Evolutionary conservation across 2,329 filamentous ascomycete species (phyloP).

Genomic region (Clarireedia sp.): DNA sequence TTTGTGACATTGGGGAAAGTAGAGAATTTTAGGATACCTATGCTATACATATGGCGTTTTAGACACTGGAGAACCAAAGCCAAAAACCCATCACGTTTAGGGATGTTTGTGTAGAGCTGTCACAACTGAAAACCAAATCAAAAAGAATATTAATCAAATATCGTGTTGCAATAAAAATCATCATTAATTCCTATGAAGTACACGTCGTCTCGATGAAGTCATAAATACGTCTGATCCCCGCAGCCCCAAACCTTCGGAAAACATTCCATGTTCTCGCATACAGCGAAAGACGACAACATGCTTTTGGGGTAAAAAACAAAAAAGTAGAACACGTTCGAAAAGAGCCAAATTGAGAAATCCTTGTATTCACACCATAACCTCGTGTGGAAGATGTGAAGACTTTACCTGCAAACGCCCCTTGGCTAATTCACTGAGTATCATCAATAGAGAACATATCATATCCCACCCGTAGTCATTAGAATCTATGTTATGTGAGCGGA

Average conservation of each 20-base stretch:
- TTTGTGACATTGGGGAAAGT: constrained; percentile 78
- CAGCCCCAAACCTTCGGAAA: not conserved
- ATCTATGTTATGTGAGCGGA: constrained; percentile 14
- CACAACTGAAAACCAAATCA: not conserved
- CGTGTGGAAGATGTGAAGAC: constrained; percentile 2
- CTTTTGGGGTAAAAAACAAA: constrained; percentile 4
- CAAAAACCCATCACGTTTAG: no score
- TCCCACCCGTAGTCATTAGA: constrained; percentile 10
- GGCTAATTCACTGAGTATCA: constrained; percentile 9
- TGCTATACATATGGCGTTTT: not conserved
- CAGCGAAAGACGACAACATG: constrained; percentile 1
- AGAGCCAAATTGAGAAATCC: constrained; percentile 6
- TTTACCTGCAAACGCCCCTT: constrained; percentile 9
- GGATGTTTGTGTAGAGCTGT: not conserved
- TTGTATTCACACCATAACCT: constrained; percentile 11
- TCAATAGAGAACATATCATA: constrained; percentile 9
- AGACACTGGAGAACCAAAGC: no score
- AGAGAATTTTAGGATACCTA: constrained; percentile 54
- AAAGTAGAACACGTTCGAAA: constrained; percentile 7
- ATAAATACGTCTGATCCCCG: not conserved
- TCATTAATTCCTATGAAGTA: constrained; percentile 9
- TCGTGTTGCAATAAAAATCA: not conserved
- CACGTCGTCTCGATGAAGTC: not conserved
- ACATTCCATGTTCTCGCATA: constrained; percentile 2
- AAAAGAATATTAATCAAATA: not conserved